phyloP scores from a whole-genome alignment of 164 flowering plant species.

The Sedum album region DNA sequence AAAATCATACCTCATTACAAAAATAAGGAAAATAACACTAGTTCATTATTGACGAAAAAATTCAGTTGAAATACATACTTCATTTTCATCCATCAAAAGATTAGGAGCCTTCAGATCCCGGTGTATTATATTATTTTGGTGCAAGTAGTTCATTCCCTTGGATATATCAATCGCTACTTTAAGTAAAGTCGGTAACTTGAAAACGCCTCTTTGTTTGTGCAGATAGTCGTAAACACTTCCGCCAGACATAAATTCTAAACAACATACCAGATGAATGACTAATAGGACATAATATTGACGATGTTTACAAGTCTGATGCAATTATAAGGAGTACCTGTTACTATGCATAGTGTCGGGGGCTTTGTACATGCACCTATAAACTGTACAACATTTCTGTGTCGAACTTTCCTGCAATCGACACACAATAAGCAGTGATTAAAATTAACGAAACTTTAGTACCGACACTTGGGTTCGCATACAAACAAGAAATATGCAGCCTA shows the following conservation, averaged over 20 bases:
- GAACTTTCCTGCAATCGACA: constrained; percentile 66
- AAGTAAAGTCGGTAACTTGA: constrained; percentile 75
- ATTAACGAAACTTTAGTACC: background rate
- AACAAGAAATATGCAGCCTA: background rate
- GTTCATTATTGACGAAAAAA: background rate
- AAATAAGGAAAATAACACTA: background rate
- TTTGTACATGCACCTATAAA: constrained; percentile 87
- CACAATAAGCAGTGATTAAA: background rate
- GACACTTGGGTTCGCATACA: background rate
- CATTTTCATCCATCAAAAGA: constrained; percentile 98
- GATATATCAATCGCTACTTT: constrained; percentile 89
- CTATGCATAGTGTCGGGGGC: constrained; percentile 56
- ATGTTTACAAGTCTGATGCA: background rate
- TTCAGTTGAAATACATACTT: constrained; percentile 33
- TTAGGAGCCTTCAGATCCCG: constrained; percentile 96
- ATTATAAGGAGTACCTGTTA: constrained; percentile 52
- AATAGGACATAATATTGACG: no score
- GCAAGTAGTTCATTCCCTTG: constrained; percentile 97
- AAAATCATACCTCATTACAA: background rate
- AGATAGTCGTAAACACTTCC: constrained; percentile 96
- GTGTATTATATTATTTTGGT: constrained; percentile 93
- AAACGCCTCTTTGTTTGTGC: constrained; percentile 78
- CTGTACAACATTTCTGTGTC: constrained; percentile 96
- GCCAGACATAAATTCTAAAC: constrained; percentile 82
- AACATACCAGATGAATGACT: background rate